These are phyloP conservation scores for Vigna nakashimae DNA, from an alignment of 306 rosid genomes.

Conservation along the genomic window DNA sequence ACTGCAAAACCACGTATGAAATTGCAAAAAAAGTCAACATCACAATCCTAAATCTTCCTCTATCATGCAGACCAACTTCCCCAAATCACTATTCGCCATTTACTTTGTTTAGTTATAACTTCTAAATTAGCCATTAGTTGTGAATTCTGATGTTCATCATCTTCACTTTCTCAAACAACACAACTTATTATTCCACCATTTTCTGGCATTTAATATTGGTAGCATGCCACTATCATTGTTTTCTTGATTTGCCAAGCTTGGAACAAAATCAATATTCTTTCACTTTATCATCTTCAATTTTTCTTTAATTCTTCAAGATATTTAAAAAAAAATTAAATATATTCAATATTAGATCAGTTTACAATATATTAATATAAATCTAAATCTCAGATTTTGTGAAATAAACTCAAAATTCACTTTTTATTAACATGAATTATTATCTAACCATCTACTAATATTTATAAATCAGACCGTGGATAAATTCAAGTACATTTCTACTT, in stretches of 20 bases:
- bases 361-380: too few relatives aligned
- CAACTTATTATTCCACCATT: conserved; percentile 20
- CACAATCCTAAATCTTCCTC: conserved; percentile 21
- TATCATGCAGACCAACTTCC: conserved; percentile 16
- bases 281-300: neutral
- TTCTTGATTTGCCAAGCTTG: neutral
- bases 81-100: conserved; percentile 26
- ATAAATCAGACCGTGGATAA: too few relatives aligned
- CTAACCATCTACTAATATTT: too few relatives aligned
- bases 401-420: too few relatives aligned
- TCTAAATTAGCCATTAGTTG: neutral
- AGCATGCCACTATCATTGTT: conserved; percentile 13
- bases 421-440: too few relatives aligned
- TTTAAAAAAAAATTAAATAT: too few relatives aligned
- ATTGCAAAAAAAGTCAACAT: conserved; percentile 35
- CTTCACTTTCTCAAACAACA: conserved; percentile 29
- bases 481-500: neutral
- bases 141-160: conserved; percentile 28
- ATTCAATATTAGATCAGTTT: too few relatives aligned
- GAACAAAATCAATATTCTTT: neutral
- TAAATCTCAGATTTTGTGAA: too few relatives aligned
- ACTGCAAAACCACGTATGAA: conserved; percentile 11
- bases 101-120: conserved; percentile 23
- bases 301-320: too few relatives aligned
- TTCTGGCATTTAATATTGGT: neutral